These are phyloP conservation scores for Aspergillus aculeatinus DNA, from an alignment of 2,329 filamentous ascomycete genomes.

Conservation along the genomic window DNA sequence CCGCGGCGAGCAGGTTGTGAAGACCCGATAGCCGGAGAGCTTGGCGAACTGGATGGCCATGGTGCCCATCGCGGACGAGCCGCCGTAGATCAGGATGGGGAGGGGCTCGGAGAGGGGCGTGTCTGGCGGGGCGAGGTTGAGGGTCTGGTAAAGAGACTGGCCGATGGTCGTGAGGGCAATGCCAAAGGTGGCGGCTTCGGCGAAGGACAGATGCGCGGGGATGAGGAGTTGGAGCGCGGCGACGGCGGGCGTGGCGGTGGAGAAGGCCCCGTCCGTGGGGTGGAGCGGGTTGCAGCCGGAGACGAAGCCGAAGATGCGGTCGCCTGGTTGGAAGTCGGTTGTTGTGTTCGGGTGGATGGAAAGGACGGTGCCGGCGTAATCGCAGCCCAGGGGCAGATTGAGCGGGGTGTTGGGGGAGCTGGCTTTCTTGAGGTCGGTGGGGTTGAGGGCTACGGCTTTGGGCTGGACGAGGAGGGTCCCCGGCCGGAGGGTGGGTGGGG, in stretches of 20 bases:
- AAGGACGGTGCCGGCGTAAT: conserved; percentile 6
- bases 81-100: conserved; percentile 42
- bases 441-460: conserved; percentile 8
- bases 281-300: conserved; percentile 46
- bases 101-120: conserved; percentile 18
- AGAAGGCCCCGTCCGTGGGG: conserved; percentile 54
- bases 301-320: conserved; percentile 52
- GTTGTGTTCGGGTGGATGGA: conserved; percentile 49
- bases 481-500: background rate
- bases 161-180: conserved; percentile 54
- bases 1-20: conserved; percentile 35
- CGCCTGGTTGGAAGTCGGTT: conserved; percentile 49
- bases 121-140: conserved; percentile 28
- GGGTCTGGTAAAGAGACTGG: conserved; percentile 42
- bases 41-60: conserved; percentile 43
- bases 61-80: conserved; percentile 37
- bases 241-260: conserved; percentile 53
- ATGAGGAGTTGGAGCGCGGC: conserved; percentile 49
- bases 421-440: conserved; percentile 5
- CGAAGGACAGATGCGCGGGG: conserved; percentile 49
- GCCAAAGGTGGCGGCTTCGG: conserved; percentile 54
- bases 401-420: background rate
- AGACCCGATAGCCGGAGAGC: conserved; percentile 30
- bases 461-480: conserved; percentile 1
- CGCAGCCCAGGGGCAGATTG: background rate